phyloP scores from a whole-genome alignment of 108 stramenopile genomes.

The Fragilariopsis cylindrus region DNA sequence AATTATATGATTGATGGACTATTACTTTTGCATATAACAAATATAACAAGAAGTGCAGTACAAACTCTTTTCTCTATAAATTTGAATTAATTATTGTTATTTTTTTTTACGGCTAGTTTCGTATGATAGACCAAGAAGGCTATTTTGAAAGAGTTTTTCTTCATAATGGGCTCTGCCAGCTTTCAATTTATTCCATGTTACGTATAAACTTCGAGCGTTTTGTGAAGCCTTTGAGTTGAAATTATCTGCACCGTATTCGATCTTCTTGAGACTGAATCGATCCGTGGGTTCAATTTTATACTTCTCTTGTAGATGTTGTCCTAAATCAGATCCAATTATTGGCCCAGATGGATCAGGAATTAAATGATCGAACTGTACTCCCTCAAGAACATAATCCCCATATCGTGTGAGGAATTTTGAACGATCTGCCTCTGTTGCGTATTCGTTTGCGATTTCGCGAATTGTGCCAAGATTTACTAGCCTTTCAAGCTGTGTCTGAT shows the following conservation, averaged over 20 bases:
- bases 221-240: constrained; percentile 50
- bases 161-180: constrained; percentile 78
- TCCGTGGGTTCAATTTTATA: constrained; percentile 25
- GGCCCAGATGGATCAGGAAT: constrained; percentile 77
- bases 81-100: neutral
- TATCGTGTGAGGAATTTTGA: constrained; percentile 64
- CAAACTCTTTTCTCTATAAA: too few relatives aligned
- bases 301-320: constrained; percentile 26
- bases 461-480: constrained; percentile 73
- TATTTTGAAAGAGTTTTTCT: constrained; percentile 75
- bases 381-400: constrained; percentile 71
- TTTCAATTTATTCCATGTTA: constrained; percentile 80
- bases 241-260: constrained; percentile 63
- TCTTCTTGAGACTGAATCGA: constrained; percentile 65
- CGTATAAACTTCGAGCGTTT: constrained; percentile 59
- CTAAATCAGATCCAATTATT: constrained; percentile 61
- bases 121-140: constrained; percentile 57
- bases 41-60: too few relatives aligned
- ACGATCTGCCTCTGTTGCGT: constrained; percentile 56
- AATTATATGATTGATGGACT: neutral
- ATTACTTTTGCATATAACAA: too few relatives aligned
- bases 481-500: constrained; percentile 57
- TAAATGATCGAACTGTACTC: constrained; percentile 74
- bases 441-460: constrained; percentile 78
- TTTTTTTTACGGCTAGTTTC: neutral